A percentile compares a stretch with the other conserved stretches of the same genome.
Conservation (phyloP, 2,329 filamentous ascomycete species). For the Fusarium brachygibbosum region DNA sequence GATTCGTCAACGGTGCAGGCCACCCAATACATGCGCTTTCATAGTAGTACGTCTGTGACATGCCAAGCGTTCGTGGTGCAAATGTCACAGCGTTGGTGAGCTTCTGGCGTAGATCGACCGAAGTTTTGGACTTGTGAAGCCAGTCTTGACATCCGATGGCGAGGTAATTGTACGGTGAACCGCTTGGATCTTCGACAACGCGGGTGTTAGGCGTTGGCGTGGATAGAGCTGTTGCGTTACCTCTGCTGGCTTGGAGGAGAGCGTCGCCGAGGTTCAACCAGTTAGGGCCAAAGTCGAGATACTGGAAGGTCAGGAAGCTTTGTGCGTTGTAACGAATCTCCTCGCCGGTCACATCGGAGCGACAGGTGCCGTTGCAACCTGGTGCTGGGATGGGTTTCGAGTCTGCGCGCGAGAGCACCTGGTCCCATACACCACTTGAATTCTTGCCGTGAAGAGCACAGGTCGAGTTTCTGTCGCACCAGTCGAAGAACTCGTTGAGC, state of each 20-base stretch:
- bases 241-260: conserved; percentile 32
- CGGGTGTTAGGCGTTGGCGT: conserved; percentile 9
- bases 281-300: conserved; percentile 17
- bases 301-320: conserved; percentile 24
- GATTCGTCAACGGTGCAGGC: conserved; percentile 39
- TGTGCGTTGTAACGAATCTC: conserved; percentile 42
- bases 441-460: conserved; percentile 45
- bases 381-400: conserved; percentile 30
- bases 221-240: conserved; percentile 42
- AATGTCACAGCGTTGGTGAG: conserved; percentile 21
- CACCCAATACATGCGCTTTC: conserved; percentile 41
- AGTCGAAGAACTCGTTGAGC: conserved; percentile 41
- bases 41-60: conserved; percentile 30
- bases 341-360: conserved; percentile 40
- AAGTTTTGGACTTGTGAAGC: conserved; percentile 28
- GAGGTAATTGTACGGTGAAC: conserved; percentile 36
- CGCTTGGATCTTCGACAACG: conserved; percentile 1
- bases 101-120: conserved; percentile 30
- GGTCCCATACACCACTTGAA: conserved; percentile 26
- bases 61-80: conserved; percentile 39
- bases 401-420: conserved; percentile 31
- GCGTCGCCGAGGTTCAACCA: conserved; percentile 35
- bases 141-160: conserved; percentile 47
- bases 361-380: conserved; percentile 32
- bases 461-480: conserved; percentile 35